Evolutionary conservation across 805 yeast genomes (phyloP).

Genomic region (Lachancea waltii): DNA sequence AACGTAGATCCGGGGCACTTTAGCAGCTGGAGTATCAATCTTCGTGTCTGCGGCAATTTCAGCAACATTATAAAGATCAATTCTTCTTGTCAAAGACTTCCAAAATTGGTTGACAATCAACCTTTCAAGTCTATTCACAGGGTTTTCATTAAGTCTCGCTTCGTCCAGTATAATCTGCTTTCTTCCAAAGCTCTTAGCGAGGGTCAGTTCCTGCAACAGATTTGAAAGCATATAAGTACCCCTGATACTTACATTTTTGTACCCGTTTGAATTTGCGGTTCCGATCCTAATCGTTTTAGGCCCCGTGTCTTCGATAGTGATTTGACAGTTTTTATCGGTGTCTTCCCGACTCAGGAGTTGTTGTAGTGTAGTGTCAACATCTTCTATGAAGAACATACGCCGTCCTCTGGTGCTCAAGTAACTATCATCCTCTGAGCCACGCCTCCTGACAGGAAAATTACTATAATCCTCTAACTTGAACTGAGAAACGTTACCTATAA

Average conservation of each 20-base stretch:
- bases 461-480: slow-evolving; percentile 15
- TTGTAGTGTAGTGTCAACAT: slow-evolving; percentile 65
- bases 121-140: slow-evolving; percentile 69
- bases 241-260: slow-evolving; percentile 59
- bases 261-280: slow-evolving; percentile 81
- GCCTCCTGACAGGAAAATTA: slow-evolving; percentile 35
- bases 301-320: slow-evolving; percentile 78
- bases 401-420: slow-evolving; percentile 34
- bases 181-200: slow-evolving; percentile 76
- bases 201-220: slow-evolving; percentile 78
- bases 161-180: slow-evolving; percentile 76
- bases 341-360: slow-evolving; percentile 72
- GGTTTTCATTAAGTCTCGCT: slow-evolving; percentile 77
- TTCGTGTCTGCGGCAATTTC: slow-evolving; percentile 76
- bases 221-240: slow-evolving; percentile 90
- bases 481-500: slow-evolving; percentile 31
- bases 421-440: slow-evolving; percentile 51
- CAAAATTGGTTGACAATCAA: slow-evolving; percentile 74
- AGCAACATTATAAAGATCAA: slow-evolving; percentile 55
- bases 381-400: slow-evolving; percentile 55
- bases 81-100: slow-evolving; percentile 66
- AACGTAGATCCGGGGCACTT: slow-evolving; percentile 69
- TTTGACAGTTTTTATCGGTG: slow-evolving; percentile 78
- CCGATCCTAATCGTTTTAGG: slow-evolving; percentile 77
- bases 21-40: slow-evolving; percentile 53